These are phyloP conservation scores for Rosa chinensis DNA, from an alignment of 306 rosid species.

Conservation along the genomic window DNA sequence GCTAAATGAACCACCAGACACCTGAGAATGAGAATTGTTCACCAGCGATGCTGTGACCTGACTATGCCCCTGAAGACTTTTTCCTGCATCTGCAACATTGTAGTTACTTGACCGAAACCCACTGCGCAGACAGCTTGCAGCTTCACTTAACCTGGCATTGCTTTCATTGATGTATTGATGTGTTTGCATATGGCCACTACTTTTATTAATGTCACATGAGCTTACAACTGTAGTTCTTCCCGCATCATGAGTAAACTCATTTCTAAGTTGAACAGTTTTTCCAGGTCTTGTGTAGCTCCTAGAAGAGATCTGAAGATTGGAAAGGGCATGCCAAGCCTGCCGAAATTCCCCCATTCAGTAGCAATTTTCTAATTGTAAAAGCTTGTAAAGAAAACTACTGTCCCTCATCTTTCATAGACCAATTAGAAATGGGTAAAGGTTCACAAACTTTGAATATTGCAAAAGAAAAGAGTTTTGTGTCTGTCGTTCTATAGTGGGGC, in stretches of 20 bases:
- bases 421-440: background rate
- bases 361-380: slow-evolving; percentile 17
- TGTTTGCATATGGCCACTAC: slow-evolving; percentile 19
- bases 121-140: slow-evolving; percentile 20
- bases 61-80: slow-evolving; percentile 29
- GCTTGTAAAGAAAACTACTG: background rate
- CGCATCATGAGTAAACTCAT: slow-evolving; percentile 28
- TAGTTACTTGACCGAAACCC: slow-evolving; percentile 27
- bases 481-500: too few relatives aligned
- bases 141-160: slow-evolving; percentile 29
- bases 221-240: slow-evolving; percentile 36
- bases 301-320: slow-evolving; percentile 58
- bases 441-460: background rate
- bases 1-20: slow-evolving; percentile 38
- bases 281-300: slow-evolving; percentile 67
- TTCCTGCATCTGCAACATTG: slow-evolving; percentile 33
- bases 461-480: background rate
- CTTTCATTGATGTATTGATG: slow-evolving; percentile 25
- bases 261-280: slow-evolving; percentile 42
- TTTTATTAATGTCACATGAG: slow-evolving; percentile 28
- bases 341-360: slow-evolving; percentile 23
- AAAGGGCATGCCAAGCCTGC: slow-evolving; percentile 82
- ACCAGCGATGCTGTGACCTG: slow-evolving; percentile 39
- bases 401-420: background rate
- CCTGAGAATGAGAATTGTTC: slow-evolving; percentile 38